Percentiles rank a stretch among this genome's conserved stretches.
These are phyloP conservation scores for Solanum commersonii DNA, from an alignment of 257 asterid genomes.

Conservation along the genomic window DNA sequence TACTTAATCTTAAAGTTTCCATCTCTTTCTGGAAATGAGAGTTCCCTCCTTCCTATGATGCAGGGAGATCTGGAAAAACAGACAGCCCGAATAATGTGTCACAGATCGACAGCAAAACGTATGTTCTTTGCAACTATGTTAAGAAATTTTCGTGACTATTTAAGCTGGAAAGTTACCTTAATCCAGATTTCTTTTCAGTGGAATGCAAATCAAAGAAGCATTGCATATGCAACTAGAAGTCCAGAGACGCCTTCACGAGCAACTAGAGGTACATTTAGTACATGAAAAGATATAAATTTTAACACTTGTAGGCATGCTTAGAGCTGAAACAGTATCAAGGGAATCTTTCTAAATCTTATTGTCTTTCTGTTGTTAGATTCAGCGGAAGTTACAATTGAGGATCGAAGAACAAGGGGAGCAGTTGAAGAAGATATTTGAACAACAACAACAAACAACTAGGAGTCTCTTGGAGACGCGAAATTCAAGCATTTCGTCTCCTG, in stretches of 20 bases:
- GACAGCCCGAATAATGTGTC: slow-evolving; percentile 12
- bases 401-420: slow-evolving; percentile 69
- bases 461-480: slow-evolving; percentile 24
- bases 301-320: background rate
- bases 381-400: slow-evolving; percentile 55
- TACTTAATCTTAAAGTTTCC: background rate
- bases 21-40: background rate
- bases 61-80: slow-evolving; percentile 50
- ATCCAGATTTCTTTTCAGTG: slow-evolving; percentile 20
- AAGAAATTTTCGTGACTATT: background rate
- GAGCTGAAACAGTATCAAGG: background rate
- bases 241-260: slow-evolving; percentile 81
- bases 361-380: slow-evolving; percentile 26
- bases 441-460: slow-evolving; percentile 41
- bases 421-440: slow-evolving; percentile 50
- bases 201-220: slow-evolving; percentile 69
- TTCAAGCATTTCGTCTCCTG: slow-evolving; percentile 17
- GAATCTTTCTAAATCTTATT: background rate
- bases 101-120: slow-evolving; percentile 45
- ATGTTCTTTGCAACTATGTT: background rate
- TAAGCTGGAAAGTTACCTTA: background rate
- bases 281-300: background rate
- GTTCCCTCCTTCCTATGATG: background rate
- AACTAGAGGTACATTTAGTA: slow-evolving; percentile 53
- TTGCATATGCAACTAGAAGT: slow-evolving; percentile 64